These are phyloP conservation scores for Dianthus caryophyllus DNA, from an alignment of 148 eudicot species.

Conservation along the genomic window DNA sequence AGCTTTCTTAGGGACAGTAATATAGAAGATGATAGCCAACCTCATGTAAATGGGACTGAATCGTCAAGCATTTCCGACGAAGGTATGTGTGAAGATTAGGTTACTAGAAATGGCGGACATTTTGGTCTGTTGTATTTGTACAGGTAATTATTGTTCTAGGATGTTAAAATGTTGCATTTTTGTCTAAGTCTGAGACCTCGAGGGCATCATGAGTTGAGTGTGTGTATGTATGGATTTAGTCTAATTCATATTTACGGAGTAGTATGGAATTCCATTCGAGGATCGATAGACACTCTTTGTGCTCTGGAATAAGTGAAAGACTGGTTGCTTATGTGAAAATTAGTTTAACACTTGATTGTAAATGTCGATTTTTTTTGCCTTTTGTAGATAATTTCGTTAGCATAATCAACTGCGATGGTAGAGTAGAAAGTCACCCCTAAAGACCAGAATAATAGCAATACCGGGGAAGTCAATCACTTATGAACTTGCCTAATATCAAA, in stretches of 20 bases:
- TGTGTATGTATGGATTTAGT: neutral
- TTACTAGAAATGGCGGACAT: neutral
- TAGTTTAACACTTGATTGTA: no score
- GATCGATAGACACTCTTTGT: no score
- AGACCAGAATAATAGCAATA: no score
- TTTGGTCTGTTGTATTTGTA: slow-evolving; percentile 6
- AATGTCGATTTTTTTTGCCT: neutral
- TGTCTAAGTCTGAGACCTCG: neutral
- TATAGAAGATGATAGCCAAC: slow-evolving; percentile 32
- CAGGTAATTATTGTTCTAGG: slow-evolving; percentile 14
- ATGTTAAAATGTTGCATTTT: neutral
- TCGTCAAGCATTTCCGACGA: slow-evolving; percentile 59
- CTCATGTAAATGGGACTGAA: slow-evolving; percentile 72
- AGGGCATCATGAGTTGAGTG: neutral
- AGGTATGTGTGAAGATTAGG: slow-evolving; percentile 71
- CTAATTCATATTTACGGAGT: neutral
- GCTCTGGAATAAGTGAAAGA: no score
- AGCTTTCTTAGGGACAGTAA: slow-evolving; percentile 57
- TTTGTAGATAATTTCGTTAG: no score
- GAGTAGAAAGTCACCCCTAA: no score
- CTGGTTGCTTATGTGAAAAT: no score
- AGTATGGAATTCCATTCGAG: slow-evolving; percentile 10
- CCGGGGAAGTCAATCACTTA: no score
- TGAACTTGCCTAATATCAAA: no score
- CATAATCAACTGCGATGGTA: no score